Evolutionary conservation across 371 early-diverging fungal genomes (phyloP), one percentile per base, ranked within the genome.

Genomic region (Mucor plumbeus): DNA sequence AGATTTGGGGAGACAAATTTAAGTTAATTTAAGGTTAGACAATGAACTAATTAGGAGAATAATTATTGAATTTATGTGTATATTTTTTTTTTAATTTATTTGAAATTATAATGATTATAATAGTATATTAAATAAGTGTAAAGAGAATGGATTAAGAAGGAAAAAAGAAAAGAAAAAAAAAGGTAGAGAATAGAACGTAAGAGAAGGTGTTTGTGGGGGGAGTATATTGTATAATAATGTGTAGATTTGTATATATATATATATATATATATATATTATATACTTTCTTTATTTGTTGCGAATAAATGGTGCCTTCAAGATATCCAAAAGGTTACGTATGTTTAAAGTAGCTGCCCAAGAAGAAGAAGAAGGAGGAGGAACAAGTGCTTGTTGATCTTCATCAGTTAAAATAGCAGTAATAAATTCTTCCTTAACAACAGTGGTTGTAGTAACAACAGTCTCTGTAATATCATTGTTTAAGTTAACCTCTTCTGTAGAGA

Each of bases 271-370:
- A n/a, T n/a, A n/a, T n/a, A n/a, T n/a, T n/a, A n/a, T n/a, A n/a
- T n/a, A n/a, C n/a, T n/a, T n/a, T 1, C 1, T 31, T 26, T 53
- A 53, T 14, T 19, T 26, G 13, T 44, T 66, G 17, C 66, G 57
- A 21, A 19, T 44, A 35, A 70, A 70, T 33, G 70, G 70, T 11
- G 70, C 61, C 33, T 60, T 67, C 38, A 70, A 57, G 10, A 67
- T 57, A n/a, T 70, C 61, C 38, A 70, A 53, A 17, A 70, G 19
- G n/a, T 67, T 67, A 47, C 61, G 56, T 21, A 70, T 44, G 35
- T 53, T 43, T n/a, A 70, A 57, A 5, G 57, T 40, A 36, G 44
- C 41, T 4, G 61, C 57, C 70, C 70, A 70, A 8, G 56, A 44
- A 35, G 68, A 44, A 35, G 68, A 38, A 38, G 65, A 4, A 10